Conservation (phyloP, 768 basidiomycete genomes). For the Mycena albidolilacea region DNA sequence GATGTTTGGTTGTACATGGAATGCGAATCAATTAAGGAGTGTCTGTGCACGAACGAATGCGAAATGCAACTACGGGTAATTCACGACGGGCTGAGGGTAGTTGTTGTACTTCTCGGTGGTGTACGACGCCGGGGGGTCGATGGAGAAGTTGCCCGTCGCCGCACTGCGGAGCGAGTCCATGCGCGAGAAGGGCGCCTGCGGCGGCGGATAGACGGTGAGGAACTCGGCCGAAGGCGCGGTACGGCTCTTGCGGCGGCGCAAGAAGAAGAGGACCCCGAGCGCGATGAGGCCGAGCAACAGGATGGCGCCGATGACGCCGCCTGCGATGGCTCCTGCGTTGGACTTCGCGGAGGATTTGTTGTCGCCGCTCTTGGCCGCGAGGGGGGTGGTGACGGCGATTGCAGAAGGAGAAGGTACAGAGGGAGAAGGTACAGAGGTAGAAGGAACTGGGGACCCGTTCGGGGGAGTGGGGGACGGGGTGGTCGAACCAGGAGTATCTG, state of each 20-base stretch:
- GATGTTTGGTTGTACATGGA: background rate
- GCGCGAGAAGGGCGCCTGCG: slow-evolving; percentile 23
- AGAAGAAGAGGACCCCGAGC: slow-evolving; percentile 54
- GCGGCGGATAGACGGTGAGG: slow-evolving; percentile 47
- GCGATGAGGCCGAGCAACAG: slow-evolving; percentile 54
- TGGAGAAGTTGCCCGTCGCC: background rate
- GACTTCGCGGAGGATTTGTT: slow-evolving; percentile 30
- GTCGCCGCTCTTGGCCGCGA: background rate
- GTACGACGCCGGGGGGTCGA: slow-evolving; percentile 13
- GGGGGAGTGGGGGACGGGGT: no score
- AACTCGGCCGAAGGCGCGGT: slow-evolving; percentile 76
- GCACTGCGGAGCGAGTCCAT: background rate
- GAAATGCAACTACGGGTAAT: slow-evolving; percentile 22
- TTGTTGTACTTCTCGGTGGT: slow-evolving; percentile 23
- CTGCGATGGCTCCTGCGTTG: slow-evolving; percentile 66
- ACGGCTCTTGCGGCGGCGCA: slow-evolving; percentile 58
- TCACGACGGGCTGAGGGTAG: slow-evolving; percentile 15
- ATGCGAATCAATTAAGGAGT: slow-evolving; percentile 1
- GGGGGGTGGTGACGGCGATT: background rate
- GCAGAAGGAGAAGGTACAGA: background rate
- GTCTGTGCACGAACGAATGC: slow-evolving; percentile 1
- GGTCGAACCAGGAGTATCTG: no score
- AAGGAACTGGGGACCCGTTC: no score
- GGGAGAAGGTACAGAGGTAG: no score
- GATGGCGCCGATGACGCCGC: slow-evolving; percentile 66